Evolutionary conservation across 768 basidiomycete species (phyloP).

Genomic region (Boletus vermiculosoides): DNA sequence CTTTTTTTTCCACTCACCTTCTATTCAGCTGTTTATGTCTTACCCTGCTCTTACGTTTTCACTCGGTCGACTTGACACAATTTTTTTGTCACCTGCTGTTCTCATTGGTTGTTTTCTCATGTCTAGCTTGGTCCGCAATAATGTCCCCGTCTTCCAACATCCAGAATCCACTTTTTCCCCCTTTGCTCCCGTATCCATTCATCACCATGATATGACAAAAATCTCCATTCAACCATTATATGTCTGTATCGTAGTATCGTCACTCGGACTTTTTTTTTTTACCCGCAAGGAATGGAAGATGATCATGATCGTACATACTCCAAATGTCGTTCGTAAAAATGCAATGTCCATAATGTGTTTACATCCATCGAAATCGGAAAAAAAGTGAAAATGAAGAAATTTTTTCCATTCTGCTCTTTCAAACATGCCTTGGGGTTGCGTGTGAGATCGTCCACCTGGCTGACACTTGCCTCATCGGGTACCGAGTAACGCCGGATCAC

Average conservation of each 20-base stretch:
- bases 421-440: too few relatives aligned
- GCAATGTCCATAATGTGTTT: constrained; percentile 7
- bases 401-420: neutral
- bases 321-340: neutral
- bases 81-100: constrained; percentile 18
- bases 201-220: constrained; percentile 28
- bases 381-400: neutral
- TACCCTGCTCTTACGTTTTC: constrained; percentile 22
- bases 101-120: constrained; percentile 11
- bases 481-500: too few relatives aligned
- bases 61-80: constrained; percentile 15
- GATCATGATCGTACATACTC: constrained; percentile 23
- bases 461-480: too few relatives aligned
- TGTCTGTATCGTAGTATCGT: constrained; percentile 32
- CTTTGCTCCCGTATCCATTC: constrained; percentile 8
- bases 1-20: constrained; percentile 4
- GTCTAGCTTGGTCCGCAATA: constrained; percentile 3
- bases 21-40: constrained; percentile 20
- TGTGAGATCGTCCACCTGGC: too few relatives aligned
- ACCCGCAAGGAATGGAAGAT: constrained; percentile 26
- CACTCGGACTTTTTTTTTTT: constrained; percentile 15
- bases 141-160: neutral
- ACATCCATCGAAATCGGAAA: neutral
- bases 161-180: neutral
- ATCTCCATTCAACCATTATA: constrained; percentile 22